Conservation (phyloP, 768 basidiomycete genomes). For the Paxillus ammoniavirescens region DNA sequence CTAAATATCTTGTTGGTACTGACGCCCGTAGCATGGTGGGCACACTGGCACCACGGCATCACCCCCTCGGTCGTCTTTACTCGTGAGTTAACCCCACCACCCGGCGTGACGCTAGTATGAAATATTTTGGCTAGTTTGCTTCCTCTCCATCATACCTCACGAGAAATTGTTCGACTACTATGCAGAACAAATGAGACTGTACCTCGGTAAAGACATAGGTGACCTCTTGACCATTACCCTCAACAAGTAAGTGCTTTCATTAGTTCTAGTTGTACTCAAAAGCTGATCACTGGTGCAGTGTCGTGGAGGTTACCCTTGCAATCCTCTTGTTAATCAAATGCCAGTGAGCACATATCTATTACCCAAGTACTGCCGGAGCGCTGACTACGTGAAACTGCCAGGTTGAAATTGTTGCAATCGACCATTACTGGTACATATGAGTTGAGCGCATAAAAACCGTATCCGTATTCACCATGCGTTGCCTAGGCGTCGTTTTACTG, state of each 20-base stretch:
- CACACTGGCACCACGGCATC: constrained; percentile 41
- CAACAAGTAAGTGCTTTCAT: constrained; percentile 50
- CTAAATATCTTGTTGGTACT: constrained; percentile 57
- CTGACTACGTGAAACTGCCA: constrained; percentile 18
- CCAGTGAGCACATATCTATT: constrained; percentile 50
- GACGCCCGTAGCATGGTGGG: constrained; percentile 60
- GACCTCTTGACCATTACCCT: constrained; percentile 65
- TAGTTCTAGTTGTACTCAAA: neutral
- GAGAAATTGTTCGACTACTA: constrained; percentile 68
- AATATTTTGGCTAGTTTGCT: constrained; percentile 45
- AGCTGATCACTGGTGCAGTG: constrained; percentile 33
- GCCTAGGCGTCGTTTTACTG: constrained; percentile 64
- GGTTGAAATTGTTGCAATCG: constrained; percentile 62
- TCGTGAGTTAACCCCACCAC: constrained; percentile 33
- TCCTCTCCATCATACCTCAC: constrained; percentile 64
- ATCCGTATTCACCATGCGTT: neutral
- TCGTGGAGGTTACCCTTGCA: constrained; percentile 70
- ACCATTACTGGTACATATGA: constrained; percentile 57
- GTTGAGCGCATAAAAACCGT: neutral
- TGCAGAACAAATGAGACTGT: constrained; percentile 50
- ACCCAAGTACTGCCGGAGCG: neutral
- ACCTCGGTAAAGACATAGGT: constrained; percentile 55
- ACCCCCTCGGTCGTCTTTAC: constrained; percentile 39
- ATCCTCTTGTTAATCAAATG: constrained; percentile 68
- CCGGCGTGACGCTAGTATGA: neutral